These are phyloP conservation scores for Penicillium sp. DNA, from an alignment of 2,329 filamentous ascomycete genomes.

Conservation along the genomic window DNA sequence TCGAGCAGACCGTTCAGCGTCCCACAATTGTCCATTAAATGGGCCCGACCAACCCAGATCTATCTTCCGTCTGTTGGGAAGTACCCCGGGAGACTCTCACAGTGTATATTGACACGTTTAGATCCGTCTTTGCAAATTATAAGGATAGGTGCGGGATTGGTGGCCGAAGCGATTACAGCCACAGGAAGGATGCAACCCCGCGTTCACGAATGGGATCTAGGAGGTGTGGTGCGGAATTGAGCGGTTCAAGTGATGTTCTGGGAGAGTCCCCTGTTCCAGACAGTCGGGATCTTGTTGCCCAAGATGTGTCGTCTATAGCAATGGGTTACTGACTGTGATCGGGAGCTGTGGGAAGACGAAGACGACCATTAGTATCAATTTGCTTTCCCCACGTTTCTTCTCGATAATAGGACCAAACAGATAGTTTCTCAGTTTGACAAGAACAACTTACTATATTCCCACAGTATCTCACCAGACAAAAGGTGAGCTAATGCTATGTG, in stretches of 20 bases:
- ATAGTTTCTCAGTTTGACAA: background rate
- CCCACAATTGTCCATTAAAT: conserved; percentile 48
- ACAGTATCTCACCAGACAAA: background rate
- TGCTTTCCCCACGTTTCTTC: too few relatives aligned
- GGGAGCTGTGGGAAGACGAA: conserved; percentile 9
- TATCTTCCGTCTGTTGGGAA: background rate
- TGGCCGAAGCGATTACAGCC: conserved; percentile 1
- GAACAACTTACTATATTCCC: background rate
- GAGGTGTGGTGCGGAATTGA: background rate
- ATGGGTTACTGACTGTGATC: conserved; percentile 9
- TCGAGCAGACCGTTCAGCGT: conserved; percentile 51
- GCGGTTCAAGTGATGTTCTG: background rate
- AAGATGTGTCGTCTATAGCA: conserved; percentile 4
- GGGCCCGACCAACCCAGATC: conserved; percentile 20
- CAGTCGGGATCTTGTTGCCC: background rate
- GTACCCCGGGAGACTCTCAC: background rate
- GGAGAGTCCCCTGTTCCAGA: background rate
- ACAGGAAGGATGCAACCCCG: conserved; percentile 13
- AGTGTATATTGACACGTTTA: background rate
- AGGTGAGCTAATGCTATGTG: background rate
- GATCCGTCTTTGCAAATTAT: background rate
- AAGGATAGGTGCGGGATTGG: background rate
- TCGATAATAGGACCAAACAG: background rate
- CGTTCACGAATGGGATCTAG: conserved; percentile 4
- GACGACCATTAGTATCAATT: conserved; percentile 15